Base-by-base conservation (phyloP, 805 yeast species). In the Saccharomycopsis schoenii region DNA sequence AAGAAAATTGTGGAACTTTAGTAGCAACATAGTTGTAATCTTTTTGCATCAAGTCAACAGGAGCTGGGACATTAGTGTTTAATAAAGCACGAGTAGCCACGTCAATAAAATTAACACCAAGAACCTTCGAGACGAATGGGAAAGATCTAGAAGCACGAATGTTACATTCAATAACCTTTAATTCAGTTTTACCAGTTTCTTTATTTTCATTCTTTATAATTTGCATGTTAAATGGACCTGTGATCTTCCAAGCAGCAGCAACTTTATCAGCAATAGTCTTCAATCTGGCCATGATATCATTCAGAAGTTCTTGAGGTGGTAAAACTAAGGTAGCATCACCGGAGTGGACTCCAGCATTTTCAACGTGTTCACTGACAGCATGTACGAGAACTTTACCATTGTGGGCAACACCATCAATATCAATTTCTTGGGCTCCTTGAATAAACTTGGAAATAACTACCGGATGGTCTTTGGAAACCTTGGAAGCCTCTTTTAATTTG, bases 161-260 rank as follows among this genome's bases (percentile, higher is more conserved):
- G 76, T 94, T 94, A 83, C 99, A 94, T 78, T 94, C 99, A 73
- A 94, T 94, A 63, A 94, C 99, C 82, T 94, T 94, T 71, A 92
- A 82, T 64, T 83, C 85, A 58, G 83, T 80, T 58, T 78, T 79
- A 61, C 77, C 79, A 61, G 81, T 80, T 60, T 77, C 79, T 61
- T 82, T 80, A 62, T 81, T 80, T 66, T 81, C 84, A 63, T 86
- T 84, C 75, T 87, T 86, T 74, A 94, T 94, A 72, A 94, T 86
- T 80, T 94, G 98, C 96, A 93, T 96, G 79, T 93, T 93, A 83
- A 88, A 93, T 29, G 99, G 99, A 70, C 99, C 99, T 55, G 97
- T 89, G 70, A 93, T 92, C 63, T 89, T 87, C 88, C 94, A 91
- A 36, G 98, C 98, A 61, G 77, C 73, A 42, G 97, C 98, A 70